Base-by-base conservation (phyloP, 2,329 filamentous ascomycete species). In the Plenodomus lindquistii region DNA sequence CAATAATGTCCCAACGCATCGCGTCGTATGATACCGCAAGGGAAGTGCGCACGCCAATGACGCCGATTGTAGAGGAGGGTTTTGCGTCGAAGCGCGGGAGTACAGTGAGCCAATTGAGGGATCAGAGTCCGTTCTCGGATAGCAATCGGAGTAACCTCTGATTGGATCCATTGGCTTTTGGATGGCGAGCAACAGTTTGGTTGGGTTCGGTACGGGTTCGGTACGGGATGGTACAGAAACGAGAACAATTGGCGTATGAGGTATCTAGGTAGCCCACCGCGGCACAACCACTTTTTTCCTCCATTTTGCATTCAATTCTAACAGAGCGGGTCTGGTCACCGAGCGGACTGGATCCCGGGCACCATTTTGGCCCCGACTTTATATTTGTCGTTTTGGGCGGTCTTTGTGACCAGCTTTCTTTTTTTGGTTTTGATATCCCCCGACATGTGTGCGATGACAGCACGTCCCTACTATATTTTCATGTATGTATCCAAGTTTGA, bases 1-100 rank as follows among this genome's bases (percentile, higher is more conserved):
- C 63, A 11, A 54, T 51, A 21, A 57, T 65, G 40, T 59, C 60
- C 10, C 60, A 66, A 24, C 62, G 68, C 40, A 63, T 69, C 53
- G 65, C 61, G 11, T 70, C 66, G 2, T 63, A 64, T 49, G 61
- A 64, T 20, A 55, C 56, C 2, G 63, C 62, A 9, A 63, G 59
- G 21, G 60, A 57, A 17, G 51, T 69, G 2, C 64, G 63, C 17
- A 56, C 62, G 18, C 67, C 68, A 8, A 71, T 79, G 50, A 74
- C 71, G 17, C 75, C 75, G 16, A 76, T 78, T n/a, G 73, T 74
- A 7, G 77, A 79, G 49, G 76, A 79, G 54, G 69, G 70, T 19
- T 72, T 71, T 1, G 71, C 67, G 53, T 66, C 73, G 22, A 73
- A 72, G 40, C 55, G 62, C 16, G 74, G 66, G 42, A 59, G 57